These are phyloP conservation scores for Fragaria vesca DNA, from an alignment of 306 rosid species.

Conservation along the genomic window DNA sequence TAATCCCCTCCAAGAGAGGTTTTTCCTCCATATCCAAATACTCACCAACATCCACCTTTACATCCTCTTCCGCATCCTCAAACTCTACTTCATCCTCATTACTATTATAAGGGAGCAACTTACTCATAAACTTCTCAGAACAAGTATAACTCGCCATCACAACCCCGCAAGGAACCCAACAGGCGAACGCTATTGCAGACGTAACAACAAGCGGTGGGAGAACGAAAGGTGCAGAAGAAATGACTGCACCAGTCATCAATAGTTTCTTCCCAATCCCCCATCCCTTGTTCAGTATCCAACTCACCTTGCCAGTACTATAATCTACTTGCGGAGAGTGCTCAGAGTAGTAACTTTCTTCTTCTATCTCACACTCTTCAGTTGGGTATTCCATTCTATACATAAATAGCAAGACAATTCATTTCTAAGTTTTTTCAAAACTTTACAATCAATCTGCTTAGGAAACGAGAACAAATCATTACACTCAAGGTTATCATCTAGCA, in stretches of 20 bases:
- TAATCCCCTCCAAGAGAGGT: not conserved
- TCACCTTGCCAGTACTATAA: constrained; percentile 16
- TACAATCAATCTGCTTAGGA: not conserved
- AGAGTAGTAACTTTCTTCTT: constrained; percentile 13
- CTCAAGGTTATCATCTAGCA: not conserved
- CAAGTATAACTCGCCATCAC: constrained; percentile 60
- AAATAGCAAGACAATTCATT: not conserved
- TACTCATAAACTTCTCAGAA: constrained; percentile 54
- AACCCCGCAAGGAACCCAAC: constrained; percentile 60
- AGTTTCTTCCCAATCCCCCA: constrained; percentile 52
- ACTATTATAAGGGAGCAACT: constrained; percentile 50
- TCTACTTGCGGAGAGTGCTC: constrained; percentile 6
- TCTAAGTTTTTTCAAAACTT: not conserved
- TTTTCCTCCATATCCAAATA: constrained; percentile 10
- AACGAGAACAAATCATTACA: not conserved
- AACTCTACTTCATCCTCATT: constrained; percentile 14
- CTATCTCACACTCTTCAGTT: constrained; percentile 41
- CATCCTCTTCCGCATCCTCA: constrained; percentile 13
- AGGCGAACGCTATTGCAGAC: constrained; percentile 68
- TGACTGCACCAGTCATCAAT: constrained; percentile 49
- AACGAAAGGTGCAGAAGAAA: constrained; percentile 60
- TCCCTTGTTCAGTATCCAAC: constrained; percentile 41
- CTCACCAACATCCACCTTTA: constrained; percentile 4
- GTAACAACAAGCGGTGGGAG: constrained; percentile 64
- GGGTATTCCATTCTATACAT: constrained; percentile 49